phyloP scores from a whole-genome alignment of 139 green algal species.

The Zygnema cylindricum region DNA sequence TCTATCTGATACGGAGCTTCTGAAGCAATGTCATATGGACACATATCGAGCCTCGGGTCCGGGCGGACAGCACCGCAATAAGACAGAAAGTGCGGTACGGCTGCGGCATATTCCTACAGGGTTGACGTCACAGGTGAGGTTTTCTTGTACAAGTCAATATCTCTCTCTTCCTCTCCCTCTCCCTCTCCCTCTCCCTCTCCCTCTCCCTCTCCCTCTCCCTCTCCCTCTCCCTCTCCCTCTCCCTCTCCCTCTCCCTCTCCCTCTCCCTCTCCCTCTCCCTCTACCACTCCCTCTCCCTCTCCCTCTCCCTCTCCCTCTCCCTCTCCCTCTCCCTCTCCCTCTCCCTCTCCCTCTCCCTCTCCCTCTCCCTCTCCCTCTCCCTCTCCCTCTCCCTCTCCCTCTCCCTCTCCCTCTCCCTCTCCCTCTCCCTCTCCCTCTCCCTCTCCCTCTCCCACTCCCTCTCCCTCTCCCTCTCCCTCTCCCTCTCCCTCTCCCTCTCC shows the following conservation, averaged over 20 bases:
- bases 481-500: too few species aligned
- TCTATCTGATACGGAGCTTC: slow-evolving; percentile 50
- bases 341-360: slow-evolving; percentile 8
- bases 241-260: slow-evolving; percentile 3
- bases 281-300: slow-evolving; percentile 6
- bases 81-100: slow-evolving; percentile 59
- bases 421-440: neutral
- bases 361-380: slow-evolving; percentile 3
- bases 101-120: slow-evolving; percentile 49
- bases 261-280: too few species aligned
- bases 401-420: neutral
- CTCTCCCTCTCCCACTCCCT: too few species aligned
- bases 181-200: neutral
- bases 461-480: too few species aligned
- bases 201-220: neutral
- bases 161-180: too few species aligned
- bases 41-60: slow-evolving; percentile 60
- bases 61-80: slow-evolving; percentile 63
- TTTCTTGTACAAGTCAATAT: too few species aligned
- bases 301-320: slow-evolving; percentile 3
- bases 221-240: slow-evolving; percentile 8
- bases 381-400: neutral
- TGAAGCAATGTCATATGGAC: slow-evolving; percentile 63
- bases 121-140: slow-evolving; percentile 24
- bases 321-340: slow-evolving; percentile 8